These are phyloP conservation scores for Trichosporon coremiiforme DNA, from an alignment of 1,284 basidiomycete species.

Conservation along the genomic window DNA sequence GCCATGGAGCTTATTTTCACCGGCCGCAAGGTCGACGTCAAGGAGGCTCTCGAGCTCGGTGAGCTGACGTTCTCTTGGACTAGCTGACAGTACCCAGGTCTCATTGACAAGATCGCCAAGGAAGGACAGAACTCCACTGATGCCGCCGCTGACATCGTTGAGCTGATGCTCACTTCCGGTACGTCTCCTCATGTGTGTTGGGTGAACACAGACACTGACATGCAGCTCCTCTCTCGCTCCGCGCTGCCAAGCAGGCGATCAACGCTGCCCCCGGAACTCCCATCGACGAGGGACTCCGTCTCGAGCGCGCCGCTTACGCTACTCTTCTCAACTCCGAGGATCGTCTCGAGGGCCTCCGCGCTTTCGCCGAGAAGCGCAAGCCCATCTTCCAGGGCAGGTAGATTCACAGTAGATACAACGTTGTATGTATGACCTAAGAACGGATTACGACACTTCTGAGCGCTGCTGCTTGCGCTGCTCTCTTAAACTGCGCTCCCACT, in stretches of 20 bases:
- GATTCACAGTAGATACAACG: conserved; percentile 35
- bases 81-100: conserved; percentile 25
- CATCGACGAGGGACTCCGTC: conserved; percentile 79
- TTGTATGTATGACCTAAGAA: conserved; percentile 35
- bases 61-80: conserved; percentile 28
- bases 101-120: conserved; percentile 63
- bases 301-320: conserved; percentile 84
- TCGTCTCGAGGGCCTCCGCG: conserved; percentile 78
- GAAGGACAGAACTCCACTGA: conserved; percentile 40
- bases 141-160: conserved; percentile 38
- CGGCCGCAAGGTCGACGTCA: conserved; percentile 65
- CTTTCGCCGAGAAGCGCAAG: conserved; percentile 83
- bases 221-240: conserved; percentile 80
- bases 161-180: conserved; percentile 47
- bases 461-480: conserved; percentile 16
- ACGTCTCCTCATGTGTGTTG: background rate
- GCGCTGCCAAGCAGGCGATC: conserved; percentile 85
- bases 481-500: conserved; percentile 45
- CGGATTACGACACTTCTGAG: conserved; percentile 9
- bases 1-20: conserved; percentile 89
- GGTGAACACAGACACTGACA: background rate
- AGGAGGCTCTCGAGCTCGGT: conserved; percentile 78
- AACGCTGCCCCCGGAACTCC: conserved; percentile 75
- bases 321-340: conserved; percentile 76
- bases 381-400: conserved; percentile 74